These are phyloP conservation scores for Xylariaceae sp. DNA, from an alignment of 2,329 filamentous ascomycete species.

Conservation along the genomic window DNA sequence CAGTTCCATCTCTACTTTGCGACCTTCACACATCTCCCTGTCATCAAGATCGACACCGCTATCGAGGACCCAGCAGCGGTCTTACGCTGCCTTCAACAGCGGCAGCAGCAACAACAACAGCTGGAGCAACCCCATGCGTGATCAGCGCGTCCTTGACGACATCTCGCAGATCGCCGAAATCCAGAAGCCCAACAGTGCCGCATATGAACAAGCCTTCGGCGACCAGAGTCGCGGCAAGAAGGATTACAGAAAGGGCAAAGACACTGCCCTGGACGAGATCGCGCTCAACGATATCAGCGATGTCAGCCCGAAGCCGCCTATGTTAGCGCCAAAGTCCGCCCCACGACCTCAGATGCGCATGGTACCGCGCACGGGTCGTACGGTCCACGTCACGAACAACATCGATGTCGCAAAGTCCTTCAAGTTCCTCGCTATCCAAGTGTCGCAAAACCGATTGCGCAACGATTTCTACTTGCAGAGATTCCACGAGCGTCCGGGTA, in stretches of 20 bases:
- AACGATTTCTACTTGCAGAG: slow-evolving; percentile 53
- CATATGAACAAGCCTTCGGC: slow-evolving; percentile 15
- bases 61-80: slow-evolving; percentile 9
- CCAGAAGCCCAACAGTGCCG: slow-evolving; percentile 22
- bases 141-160: not conserved
- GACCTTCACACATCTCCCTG: not conserved
- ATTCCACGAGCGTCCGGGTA: slow-evolving; percentile 68
- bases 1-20: not conserved
- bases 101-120: not conserved
- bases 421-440: slow-evolving; percentile 36
- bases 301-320: not conserved
- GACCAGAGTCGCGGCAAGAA: not conserved
- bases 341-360: slow-evolving; percentile 32
- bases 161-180: slow-evolving; percentile 17
- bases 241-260: not conserved
- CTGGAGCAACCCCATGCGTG: slow-evolving; percentile 16
- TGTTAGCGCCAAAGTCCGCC: not conserved
- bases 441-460: slow-evolving; percentile 51
- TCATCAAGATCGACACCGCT: not conserved
- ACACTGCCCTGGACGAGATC: not conserved
- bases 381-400: slow-evolving; percentile 37
- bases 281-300: slow-evolving; percentile 22
- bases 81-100: slow-evolving; percentile 3
- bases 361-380: slow-evolving; percentile 41
- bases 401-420: slow-evolving; percentile 45